Evolutionary conservation across 2,329 filamentous ascomycete genomes (phyloP), one percentile per base, ranked within the genome.

Genomic region (Talaromyces sp.): DNA sequence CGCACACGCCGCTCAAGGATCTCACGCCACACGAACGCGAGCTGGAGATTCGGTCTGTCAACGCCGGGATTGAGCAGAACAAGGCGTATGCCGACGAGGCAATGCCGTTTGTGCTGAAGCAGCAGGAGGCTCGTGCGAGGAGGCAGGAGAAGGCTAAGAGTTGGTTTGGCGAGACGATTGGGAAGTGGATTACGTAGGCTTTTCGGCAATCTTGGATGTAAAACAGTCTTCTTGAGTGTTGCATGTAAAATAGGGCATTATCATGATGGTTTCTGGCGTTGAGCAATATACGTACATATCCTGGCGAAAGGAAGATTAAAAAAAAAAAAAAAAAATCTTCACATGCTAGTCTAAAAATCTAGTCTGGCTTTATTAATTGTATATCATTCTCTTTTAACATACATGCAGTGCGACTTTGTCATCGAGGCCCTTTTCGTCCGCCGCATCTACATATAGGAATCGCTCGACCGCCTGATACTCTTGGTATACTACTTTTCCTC

Each of bases 11-110:
- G 1, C 63, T 79, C 54, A 69, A 76, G 11, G 68, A 78, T 29
- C 70, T 80, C 59, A 77, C 75, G 3, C 78, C 78, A 4, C 78
- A 80, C 60, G 77, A 80, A 62, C 71, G 77, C 53, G 78, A 80
- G 59, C 61, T 80, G 60, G 77, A 78, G 58, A 73, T 78, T 29
- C 71, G 72, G 56, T 68, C 73, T 13, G 69, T 76, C 57, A 71
- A 75, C 59, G 71, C 76, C 49, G 68, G 75, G 35, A 51, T 75
- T 35, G 73, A 74, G 29, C 73, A 77, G 55, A 69, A 73, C 35
- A 74, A 71, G 56, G 27, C 69, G 27, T 77, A 76, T 63, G 65
- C 67, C 38, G 64, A 76, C 56, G 72, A 75, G 64, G 73, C 74
- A 14, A 66, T 63, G 26, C 69, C 71, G 4, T 72, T 73, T 61